Evolutionary conservation across 805 yeast species (phyloP).

Genomic region (Kuraishia borneana): DNA sequence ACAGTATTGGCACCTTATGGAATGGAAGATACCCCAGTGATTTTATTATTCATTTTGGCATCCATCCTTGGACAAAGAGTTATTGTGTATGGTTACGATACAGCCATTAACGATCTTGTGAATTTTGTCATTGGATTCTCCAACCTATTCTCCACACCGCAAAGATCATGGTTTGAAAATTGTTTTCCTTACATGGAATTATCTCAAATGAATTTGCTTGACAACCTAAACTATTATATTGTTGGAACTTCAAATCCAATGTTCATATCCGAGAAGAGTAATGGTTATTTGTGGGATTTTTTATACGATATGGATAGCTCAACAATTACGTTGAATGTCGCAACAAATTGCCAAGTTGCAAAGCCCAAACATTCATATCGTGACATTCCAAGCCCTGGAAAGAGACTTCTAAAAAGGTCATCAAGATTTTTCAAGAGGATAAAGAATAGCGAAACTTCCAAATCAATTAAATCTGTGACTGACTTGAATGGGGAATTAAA

Average conservation of each 20-base stretch:
- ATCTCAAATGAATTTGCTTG: slow-evolving; percentile 39
- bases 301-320: slow-evolving; percentile 48
- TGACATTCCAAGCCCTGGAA: no score
- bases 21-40: slow-evolving; percentile 23
- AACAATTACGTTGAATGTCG: slow-evolving; percentile 14
- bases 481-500: slow-evolving; percentile 1
- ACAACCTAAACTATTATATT: slow-evolving; percentile 29
- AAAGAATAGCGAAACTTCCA: not conserved
- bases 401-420: not conserved
- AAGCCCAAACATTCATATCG: no score
- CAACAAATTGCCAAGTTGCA: no score
- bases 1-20: slow-evolving; percentile 6
- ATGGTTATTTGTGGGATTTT: slow-evolving; percentile 39
- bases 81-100: slow-evolving; percentile 24
- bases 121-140: slow-evolving; percentile 29
- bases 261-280: slow-evolving; percentile 33
- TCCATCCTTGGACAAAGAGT: slow-evolving; percentile 35
- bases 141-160: slow-evolving; percentile 2
- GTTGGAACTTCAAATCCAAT: slow-evolving; percentile 64
- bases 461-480: not conserved
- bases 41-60: slow-evolving; percentile 35
- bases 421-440: not conserved
- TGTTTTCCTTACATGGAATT: slow-evolving; percentile 52
- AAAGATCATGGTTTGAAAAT: no score
- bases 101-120: slow-evolving; percentile 32